Conservation (phyloP, 2,329 filamentous ascomycete genomes). For the Purpureocillium lavendulum region DNA sequence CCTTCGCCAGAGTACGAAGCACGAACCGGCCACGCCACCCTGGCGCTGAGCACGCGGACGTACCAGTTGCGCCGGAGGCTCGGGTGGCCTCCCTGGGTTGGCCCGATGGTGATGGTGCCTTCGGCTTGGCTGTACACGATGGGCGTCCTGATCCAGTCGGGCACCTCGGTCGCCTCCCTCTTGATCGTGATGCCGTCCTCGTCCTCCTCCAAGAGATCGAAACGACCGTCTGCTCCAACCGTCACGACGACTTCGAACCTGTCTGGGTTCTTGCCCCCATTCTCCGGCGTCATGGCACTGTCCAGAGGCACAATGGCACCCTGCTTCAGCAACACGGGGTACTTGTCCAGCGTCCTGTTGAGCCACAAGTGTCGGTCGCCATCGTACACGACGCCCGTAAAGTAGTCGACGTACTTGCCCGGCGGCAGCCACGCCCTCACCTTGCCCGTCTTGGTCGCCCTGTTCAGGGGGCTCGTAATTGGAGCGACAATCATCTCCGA, state of each 20-base stretch:
- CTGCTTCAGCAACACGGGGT: constrained; percentile 46
- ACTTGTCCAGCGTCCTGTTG: constrained; percentile 37
- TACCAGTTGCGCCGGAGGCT: constrained; percentile 4
- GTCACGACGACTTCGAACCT: constrained; percentile 40
- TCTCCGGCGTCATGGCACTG: constrained; percentile 25
- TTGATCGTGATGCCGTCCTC: neutral
- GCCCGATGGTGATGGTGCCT: constrained; percentile 4
- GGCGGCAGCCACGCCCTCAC: constrained; percentile 50
- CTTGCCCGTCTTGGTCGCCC: constrained; percentile 34
- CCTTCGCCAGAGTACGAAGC: neutral
- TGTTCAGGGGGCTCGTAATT: constrained; percentile 42
- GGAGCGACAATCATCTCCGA: constrained; percentile 47
- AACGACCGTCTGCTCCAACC: constrained; percentile 36
- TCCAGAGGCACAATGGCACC: constrained; percentile 53
- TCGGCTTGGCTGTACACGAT: constrained; percentile 6
- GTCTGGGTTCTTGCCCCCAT: constrained; percentile 38
- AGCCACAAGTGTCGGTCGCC: constrained; percentile 43
- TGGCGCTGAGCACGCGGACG: constrained; percentile 7
- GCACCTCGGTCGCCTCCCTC: neutral
- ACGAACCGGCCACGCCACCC: neutral
- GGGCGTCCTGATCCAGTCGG: constrained; percentile 5
- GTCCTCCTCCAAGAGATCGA: constrained; percentile 15
- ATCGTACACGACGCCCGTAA: constrained; percentile 49
- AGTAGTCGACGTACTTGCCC: constrained; percentile 46
- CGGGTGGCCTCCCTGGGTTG: neutral